Evolutionary conservation across 805 yeast genomes (phyloP).

Genomic region (Yamadazyma insecticola): DNA sequence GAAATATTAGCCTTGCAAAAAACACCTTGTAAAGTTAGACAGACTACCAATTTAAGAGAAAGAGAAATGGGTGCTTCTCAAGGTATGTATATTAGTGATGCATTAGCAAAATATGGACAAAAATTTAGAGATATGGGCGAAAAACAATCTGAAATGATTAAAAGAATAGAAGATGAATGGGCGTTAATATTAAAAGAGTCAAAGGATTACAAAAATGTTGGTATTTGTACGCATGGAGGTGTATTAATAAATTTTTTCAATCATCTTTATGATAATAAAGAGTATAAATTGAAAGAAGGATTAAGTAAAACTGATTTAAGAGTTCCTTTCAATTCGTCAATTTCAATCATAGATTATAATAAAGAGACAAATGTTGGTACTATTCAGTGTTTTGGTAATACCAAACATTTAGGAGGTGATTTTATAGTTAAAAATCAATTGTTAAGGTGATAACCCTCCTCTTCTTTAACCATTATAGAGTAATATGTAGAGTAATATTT

Average conservation of each 20-base stretch:
- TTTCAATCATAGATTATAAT: constrained; percentile 59
- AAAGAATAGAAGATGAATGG: constrained; percentile 46
- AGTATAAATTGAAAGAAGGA: constrained; percentile 33
- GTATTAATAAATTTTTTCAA: constrained; percentile 59
- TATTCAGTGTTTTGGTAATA: constrained; percentile 58
- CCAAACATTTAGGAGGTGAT: constrained; percentile 60
- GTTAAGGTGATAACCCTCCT: constrained; percentile 28
- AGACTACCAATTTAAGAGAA: constrained; percentile 55
- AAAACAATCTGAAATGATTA: constrained; percentile 37
- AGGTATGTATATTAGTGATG: constrained; percentile 68
- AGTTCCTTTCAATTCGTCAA: constrained; percentile 74
- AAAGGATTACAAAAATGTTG: constrained; percentile 42
- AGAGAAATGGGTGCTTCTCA: constrained; percentile 73
- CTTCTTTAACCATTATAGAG: constrained; percentile 1
- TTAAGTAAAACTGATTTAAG: constrained; percentile 37
- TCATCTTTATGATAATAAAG: constrained; percentile 44
- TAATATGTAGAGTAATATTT: no score
- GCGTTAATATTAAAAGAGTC: no score
- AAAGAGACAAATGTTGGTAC: constrained; percentile 36
- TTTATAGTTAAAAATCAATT: constrained; percentile 46
- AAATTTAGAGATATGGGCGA: constrained; percentile 68
- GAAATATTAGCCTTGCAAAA: constrained; percentile 31
- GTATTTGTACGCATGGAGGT: constrained; percentile 78
- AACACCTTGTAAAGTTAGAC: constrained; percentile 9
- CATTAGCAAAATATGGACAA: constrained; percentile 55